These are phyloP conservation scores for Ceratocystis alfenasii DNA, from an alignment of 2,329 filamentous ascomycete genomes.

Conservation along the genomic window DNA sequence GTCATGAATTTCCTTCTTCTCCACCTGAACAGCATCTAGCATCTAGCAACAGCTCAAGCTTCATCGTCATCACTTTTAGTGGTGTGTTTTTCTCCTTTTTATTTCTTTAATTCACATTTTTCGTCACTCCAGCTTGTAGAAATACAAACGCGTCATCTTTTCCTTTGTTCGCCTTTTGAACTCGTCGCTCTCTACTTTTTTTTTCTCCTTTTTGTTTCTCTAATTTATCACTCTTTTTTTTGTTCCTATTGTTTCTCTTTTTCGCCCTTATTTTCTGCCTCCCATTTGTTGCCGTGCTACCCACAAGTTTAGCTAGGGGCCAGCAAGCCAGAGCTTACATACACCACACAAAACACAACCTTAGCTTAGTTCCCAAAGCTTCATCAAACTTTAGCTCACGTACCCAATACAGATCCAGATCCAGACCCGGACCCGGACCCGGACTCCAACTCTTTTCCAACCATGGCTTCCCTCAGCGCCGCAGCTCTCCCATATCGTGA, in stretches of 20 bases:
- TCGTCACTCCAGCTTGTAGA: background rate
- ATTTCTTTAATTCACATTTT: background rate
- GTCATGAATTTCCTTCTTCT: background rate
- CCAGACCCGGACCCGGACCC: background rate
- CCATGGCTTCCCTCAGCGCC: conserved; percentile 32
- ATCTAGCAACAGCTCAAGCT: background rate
- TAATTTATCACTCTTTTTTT: background rate
- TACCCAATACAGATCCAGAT: background rate
- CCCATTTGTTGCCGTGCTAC: conserved; percentile 2
- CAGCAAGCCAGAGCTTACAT: background rate
- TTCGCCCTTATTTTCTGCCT: background rate
- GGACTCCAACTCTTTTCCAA: background rate
- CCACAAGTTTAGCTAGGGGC: background rate
- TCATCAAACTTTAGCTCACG: background rate
- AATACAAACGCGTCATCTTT: background rate
- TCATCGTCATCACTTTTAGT: background rate
- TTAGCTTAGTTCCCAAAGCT: background rate
- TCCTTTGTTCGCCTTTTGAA: background rate
- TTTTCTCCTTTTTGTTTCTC: background rate
- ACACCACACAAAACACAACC: background rate
- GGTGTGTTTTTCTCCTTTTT: background rate
- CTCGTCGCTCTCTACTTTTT: conserved; percentile 5
- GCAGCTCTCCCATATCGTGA: conserved; percentile 66
- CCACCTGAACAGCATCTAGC: background rate
- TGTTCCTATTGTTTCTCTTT: background rate